phyloP scores from a whole-genome alignment of 1,284 basidiomycete species.

The Ceratobasidium sp. region DNA sequence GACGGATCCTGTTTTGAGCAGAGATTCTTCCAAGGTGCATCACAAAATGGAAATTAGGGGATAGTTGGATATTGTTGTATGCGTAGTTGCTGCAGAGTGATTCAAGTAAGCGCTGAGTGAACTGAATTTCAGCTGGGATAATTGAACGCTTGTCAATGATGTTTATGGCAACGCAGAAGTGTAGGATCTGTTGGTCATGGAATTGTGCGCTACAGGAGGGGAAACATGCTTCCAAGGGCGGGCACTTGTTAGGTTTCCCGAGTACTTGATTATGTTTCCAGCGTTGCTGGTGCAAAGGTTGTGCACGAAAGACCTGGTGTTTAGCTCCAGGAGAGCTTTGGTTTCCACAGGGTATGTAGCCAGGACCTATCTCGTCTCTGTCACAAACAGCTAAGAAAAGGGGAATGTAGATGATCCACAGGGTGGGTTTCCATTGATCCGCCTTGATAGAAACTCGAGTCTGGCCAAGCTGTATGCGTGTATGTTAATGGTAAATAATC shows the following conservation, averaged over 20 bases:
- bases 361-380: too few relatives aligned
- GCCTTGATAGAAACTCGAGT: too few relatives aligned
- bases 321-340: background rate
- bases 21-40: conserved; percentile 34
- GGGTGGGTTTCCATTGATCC: too few relatives aligned
- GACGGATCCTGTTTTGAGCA: background rate
- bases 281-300: conserved; percentile 2
- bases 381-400: too few relatives aligned
- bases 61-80: background rate
- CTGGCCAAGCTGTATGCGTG: too few relatives aligned
- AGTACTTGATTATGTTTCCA: background rate
- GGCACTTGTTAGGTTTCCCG: conserved; percentile 14
- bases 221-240: background rate
- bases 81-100: background rate
- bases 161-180: too few relatives aligned
- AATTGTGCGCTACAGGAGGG: background rate
- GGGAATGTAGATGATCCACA: background rate
- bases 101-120: background rate
- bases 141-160: too few relatives aligned
- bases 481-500: too few relatives aligned
- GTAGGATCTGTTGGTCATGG: background rate
- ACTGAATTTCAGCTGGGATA: too few relatives aligned
- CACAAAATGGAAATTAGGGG: conserved; percentile 30
- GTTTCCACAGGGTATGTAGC: too few relatives aligned
- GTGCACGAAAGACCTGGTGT: background rate